Conservation (phyloP, 2,329 filamentous ascomycete genomes). For the Ascochyta lentis region DNA sequence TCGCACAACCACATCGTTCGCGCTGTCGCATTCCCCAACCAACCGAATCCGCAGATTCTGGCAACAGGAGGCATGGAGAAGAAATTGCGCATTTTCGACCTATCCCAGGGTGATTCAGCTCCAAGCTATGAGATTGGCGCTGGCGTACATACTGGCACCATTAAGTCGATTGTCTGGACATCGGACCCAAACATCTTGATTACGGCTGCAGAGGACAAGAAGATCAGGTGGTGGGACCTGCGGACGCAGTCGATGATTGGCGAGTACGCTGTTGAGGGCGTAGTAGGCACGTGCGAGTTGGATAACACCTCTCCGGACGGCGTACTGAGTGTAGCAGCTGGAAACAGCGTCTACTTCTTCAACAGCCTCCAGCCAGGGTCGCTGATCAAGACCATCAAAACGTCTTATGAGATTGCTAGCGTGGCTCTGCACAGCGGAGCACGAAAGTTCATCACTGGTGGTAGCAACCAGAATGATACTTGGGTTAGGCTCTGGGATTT, state of each 20-base stretch:
- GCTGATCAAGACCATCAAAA: conserved; percentile 78
- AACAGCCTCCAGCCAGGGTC: conserved; percentile 73
- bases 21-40: conserved; percentile 81
- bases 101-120: conserved; percentile 65
- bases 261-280: conserved; percentile 78
- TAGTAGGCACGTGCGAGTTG: conserved; percentile 92
- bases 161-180: conserved; percentile 97
- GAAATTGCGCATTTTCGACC: conserved; percentile 91
- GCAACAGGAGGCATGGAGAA: conserved; percentile 96
- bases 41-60: conserved; percentile 77
- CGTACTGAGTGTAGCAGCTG: conserved; percentile 88
- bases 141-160: conserved; percentile 82
- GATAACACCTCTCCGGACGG: conserved; percentile 68
- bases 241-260: conserved; percentile 76
- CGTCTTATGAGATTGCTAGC: conserved; percentile 86
- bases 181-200: conserved; percentile 85
- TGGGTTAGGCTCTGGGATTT: conserved; percentile 97
- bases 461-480: conserved; percentile 77
- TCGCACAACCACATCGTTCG: conserved; percentile 96
- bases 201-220: conserved; percentile 89
- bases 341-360: conserved; percentile 93
- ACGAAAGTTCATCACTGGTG: conserved; percentile 86
- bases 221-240: conserved; percentile 92
- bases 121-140: conserved; percentile 85
- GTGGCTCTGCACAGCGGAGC: conserved; percentile 85